Base-by-base conservation (phyloP, 495 filamentous ascomycete species). In the Penicillium crystallinum region DNA sequence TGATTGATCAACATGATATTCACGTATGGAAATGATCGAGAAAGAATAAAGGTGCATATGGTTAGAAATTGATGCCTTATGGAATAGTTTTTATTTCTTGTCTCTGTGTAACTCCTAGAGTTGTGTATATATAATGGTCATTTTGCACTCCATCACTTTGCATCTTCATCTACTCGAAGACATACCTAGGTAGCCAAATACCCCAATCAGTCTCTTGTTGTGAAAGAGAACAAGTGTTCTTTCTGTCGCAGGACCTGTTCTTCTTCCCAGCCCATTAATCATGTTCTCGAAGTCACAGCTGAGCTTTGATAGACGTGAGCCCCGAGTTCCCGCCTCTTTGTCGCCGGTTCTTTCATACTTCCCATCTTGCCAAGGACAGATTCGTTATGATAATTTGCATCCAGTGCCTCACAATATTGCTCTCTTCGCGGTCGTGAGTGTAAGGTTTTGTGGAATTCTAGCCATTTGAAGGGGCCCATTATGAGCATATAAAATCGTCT, bases 21-120 rank as follows among this genome's bases (percentile, higher is more conserved):
- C 48, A 50, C 48, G 48, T 50, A 50, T 50, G 48, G 46, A 50
- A 50, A 50, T 42, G 48, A 42, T 42, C 48, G 38, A 50, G 48
- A 50, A 49, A 49, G 47, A 49, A 48, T 37, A 10, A 50, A 50
- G 48, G 48, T 50, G 48, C 48, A 50, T 50, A 40, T 50, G 48
- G 48, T 50, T 50, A 50, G 48, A 50, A 50, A 41, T 50, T 50
- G 48, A 50, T 36, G 48, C 36, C 21, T 50, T 50, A 50, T 42
- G 48, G 48, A 50, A 42, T 50, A 50, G 48, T 25, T 50, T n/a
- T 42, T 42, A 17, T 15, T 21, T 31, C 35, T 30, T 19, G 18
- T 22, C 12, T 42, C 5, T 4, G 17, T 22, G 35, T 22, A 39
- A 35, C 8, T 29, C 12, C n/a, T 43, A 29, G 25, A 11, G 8